Base-by-base conservation (phyloP, 2,329 filamentous ascomycete species). In the Epichloe uncinata region DNA sequence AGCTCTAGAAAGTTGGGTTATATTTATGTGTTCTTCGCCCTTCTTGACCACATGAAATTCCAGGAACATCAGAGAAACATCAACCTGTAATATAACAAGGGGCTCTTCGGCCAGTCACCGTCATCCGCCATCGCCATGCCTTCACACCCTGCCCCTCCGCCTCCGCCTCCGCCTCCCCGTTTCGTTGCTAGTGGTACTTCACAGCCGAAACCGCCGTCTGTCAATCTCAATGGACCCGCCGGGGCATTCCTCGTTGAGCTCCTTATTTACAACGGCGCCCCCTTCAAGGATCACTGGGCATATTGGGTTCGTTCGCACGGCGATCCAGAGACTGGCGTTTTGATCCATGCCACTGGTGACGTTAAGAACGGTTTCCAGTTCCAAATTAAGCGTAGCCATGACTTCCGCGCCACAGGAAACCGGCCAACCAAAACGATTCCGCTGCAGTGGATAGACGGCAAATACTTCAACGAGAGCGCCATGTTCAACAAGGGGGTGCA, bases 231-330 rank as follows among this genome's bases (percentile, higher is more conserved):
- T 52, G 61, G 52, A 0, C 57, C 57, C 33, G 9, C 47, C 2
- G 55, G 55, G 0, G 53, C 58, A 5, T 58, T 61, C 37, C 41
- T 63, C 4, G 50, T 66, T 15, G 57, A 65, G 33, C 48, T 66
- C 5, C 42, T 65, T 13, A 58, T 58, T 20, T 64, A 51, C 53
- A 66, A 60, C 47, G 65, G 65, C 15, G 18, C 18, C 47, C 0
- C 61, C 0, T 67, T 65, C 55, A 64, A 63, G 42, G 59, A 68
- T 47, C 63, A 67, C 54, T 67, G 64, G 64, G 60, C 61, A 1
- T 67, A 64, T 44, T 67, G 52, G 41, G 43, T 66, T 1, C 41
- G 46, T 18, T 61, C 61, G 0, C 52, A 43, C 4, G 1, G 6
- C 0, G 15, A 58, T 15, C 43, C 53, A 1, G 36, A 57, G 5